These are phyloP conservation scores for Globisporangium perplexum DNA, from an alignment of 352 stramenopile genomes.

Conservation along the genomic window DNA sequence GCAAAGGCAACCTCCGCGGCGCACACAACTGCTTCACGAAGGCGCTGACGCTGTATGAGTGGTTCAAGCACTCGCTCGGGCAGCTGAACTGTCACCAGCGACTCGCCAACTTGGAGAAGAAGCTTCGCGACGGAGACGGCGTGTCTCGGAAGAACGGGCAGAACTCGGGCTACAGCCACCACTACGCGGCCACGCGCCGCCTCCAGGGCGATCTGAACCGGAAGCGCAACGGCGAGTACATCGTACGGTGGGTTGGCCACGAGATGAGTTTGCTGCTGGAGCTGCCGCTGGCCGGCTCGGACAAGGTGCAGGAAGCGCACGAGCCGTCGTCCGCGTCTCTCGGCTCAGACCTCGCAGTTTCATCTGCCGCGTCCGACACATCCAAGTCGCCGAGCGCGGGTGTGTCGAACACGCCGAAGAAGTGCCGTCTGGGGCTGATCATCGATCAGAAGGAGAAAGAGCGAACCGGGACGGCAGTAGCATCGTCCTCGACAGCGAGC, in stretches of 20 bases:
- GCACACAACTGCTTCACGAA: constrained; percentile 81
- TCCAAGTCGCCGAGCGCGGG: constrained; percentile 15
- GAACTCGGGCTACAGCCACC: constrained; percentile 60
- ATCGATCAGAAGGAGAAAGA: constrained; percentile 60
- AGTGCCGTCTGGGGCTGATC: constrained; percentile 38
- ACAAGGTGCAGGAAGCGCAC: constrained; percentile 46
- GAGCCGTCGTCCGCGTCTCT: constrained; percentile 16
- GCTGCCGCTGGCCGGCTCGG: constrained; percentile 29
- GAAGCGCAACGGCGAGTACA: constrained; percentile 77
- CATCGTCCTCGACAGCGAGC: not conserved
- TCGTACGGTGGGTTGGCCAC: constrained; percentile 76
- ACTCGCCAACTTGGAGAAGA: constrained; percentile 81
- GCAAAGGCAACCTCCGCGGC: constrained; percentile 68
- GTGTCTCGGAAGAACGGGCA: constrained; percentile 46
- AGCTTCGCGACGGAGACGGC: constrained; percentile 64
- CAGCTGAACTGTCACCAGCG: constrained; percentile 80
- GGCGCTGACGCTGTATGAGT: constrained; percentile 74
- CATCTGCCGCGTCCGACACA: not conserved
- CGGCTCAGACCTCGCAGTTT: constrained; percentile 5
- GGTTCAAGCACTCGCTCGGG: constrained; percentile 73
- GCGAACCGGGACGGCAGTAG: not conserved
- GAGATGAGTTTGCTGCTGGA: constrained; percentile 79
- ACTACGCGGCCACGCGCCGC: constrained; percentile 68
- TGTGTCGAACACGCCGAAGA: constrained; percentile 50
- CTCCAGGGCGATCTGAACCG: constrained; percentile 78